Evolutionary conservation across 2,329 filamentous ascomycete species (phyloP), one percentile per base, ranked within the genome.

Genomic region (Ophiostoma sp.): DNA sequence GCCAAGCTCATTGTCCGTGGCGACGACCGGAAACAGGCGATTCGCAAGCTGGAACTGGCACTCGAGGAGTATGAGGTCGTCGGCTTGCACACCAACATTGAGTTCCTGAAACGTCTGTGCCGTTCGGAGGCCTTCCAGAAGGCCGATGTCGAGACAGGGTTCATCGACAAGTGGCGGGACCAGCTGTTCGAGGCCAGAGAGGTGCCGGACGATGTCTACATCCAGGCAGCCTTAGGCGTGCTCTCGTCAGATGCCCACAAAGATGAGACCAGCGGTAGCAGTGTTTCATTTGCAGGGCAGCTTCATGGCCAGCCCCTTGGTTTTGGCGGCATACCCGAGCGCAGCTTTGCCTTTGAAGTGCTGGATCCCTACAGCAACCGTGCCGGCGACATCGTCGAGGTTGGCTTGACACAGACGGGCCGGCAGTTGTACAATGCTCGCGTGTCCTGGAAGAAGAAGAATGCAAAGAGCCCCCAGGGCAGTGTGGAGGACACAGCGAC

Each of bases 1-100:
- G 92, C 95, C 64, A 99, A 99, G 81, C 86, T 99, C 68, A 99
- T 99, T 75, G 93, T 98, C 6, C 87, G 92, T 71, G 95, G 92
- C 0, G 86, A 87, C 20, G 90, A 90, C 70, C 86, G 95, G 72
- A 86, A 90, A 77, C 90, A 91, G 35, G 92, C 94, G 3, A 90
- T 99, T 67, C 89, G 91, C 71, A 96, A 92, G 79, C 84, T 99
- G 71, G 87, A 89, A 52, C 83, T 89, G 4, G 94, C 95, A 0
- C 82, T 99, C 13, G 90, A 92, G 74, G 86, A 92, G 67, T 99
- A 98, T 77, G 93, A 99, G 79, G 89, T 99, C 13, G 95, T 94
- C 2, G 95, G 95, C 0, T 87, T 96, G 8, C 90, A 92, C 77
- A 99, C 95, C 7, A 99, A 99, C 77, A 94, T 99, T 72, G 95